Conservation (phyloP, 1,139 yeast species). For the Kurtzmaniella quercitrusa region DNA sequence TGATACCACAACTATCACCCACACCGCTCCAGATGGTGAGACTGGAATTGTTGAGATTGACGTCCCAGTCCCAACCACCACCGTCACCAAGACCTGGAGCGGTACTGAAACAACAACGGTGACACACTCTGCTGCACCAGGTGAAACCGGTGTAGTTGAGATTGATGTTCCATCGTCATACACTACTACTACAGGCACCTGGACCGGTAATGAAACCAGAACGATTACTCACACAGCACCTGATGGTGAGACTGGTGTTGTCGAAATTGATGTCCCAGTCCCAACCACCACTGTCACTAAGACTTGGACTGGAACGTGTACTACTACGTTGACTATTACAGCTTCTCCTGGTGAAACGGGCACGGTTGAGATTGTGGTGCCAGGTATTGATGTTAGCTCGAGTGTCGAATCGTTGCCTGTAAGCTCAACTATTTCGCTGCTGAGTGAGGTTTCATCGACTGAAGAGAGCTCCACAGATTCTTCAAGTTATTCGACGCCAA, state of each 20-base stretch:
- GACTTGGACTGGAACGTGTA: too few species aligned
- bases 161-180: constrained; percentile 12
- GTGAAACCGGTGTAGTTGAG: constrained; percentile 5
- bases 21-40: constrained; percentile 6
- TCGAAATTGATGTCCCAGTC: constrained; percentile 3
- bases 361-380: too few species aligned
- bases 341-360: too few species aligned
- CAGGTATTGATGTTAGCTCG: too few species aligned
- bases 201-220: constrained; percentile 9
- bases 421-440: too few species aligned
- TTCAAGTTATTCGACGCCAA: too few species aligned
- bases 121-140: constrained; percentile 2
- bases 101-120: constrained; percentile 4
- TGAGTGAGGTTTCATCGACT: too few species aligned
- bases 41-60: constrained; percentile 15
- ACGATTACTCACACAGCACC: background rate
- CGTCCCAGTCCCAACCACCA: constrained; percentile 10
- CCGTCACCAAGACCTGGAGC: background rate
- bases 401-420: too few species aligned
- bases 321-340: too few species aligned
- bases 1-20: constrained; percentile 5
- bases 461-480: too few species aligned
- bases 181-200: constrained; percentile 13
- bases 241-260: background rate
- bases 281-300: too few species aligned